phyloP scores from a whole-genome alignment of 2,329 filamentous ascomycete genomes.

The Cercospora zeina region DNA sequence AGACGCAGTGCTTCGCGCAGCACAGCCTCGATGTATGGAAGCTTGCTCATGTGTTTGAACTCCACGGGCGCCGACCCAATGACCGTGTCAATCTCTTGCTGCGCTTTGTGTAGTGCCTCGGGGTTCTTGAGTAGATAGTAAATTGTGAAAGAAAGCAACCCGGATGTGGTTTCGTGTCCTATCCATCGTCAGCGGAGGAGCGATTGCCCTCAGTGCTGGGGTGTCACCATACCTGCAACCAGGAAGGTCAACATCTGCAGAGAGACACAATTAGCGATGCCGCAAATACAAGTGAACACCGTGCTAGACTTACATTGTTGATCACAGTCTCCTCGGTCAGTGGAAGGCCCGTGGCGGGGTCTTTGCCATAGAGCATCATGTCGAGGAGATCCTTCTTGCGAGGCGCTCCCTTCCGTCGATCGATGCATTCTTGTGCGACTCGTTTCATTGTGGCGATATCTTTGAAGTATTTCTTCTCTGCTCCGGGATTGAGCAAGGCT shows the following conservation, averaged over 20 bases:
- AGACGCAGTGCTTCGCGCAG: constrained; percentile 65
- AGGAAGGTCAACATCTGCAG: constrained; percentile 62
- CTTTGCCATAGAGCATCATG: constrained; percentile 67
- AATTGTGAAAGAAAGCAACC: constrained; percentile 64
- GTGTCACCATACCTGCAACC: constrained; percentile 49
- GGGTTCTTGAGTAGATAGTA: constrained; percentile 67
- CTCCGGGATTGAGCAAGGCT: constrained; percentile 13
- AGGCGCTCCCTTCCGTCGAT: constrained; percentile 62
- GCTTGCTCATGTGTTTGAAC: constrained; percentile 62
- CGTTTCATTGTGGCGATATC: constrained; percentile 60
- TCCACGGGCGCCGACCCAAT: constrained; percentile 59
- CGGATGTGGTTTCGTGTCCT: constrained; percentile 70
- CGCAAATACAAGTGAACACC: background rate
- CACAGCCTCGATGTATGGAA: constrained; percentile 65
- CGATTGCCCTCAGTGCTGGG: background rate
- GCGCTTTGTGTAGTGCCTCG: constrained; percentile 59
- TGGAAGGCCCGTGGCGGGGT: constrained; percentile 62
- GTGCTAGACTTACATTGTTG: constrained; percentile 50
- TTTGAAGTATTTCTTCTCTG: constrained; percentile 53
- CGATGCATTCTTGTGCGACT: constrained; percentile 66
- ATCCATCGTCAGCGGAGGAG: constrained; percentile 13
- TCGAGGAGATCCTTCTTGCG: constrained; percentile 63
- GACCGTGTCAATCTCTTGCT: constrained; percentile 67
- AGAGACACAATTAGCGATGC: background rate
- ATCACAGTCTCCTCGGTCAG: constrained; percentile 64